A percentile compares a stretch with the other conserved stretches of the same genome.
phyloP scores from a whole-genome alignment of 1,284 basidiomycete species.

The Boletus sp. region DNA sequence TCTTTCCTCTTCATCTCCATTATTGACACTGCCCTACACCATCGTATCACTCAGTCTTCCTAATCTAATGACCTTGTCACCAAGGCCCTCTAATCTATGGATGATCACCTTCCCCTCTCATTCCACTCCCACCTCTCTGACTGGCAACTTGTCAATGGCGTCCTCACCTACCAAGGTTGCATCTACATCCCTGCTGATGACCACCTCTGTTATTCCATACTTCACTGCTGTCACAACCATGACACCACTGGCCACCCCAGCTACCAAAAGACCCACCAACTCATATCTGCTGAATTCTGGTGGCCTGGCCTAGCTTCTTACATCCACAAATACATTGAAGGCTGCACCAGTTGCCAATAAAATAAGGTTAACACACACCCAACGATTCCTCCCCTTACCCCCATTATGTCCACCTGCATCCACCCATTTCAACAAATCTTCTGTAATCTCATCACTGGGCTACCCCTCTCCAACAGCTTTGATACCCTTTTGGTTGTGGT shows the following conservation, averaged over 20 bases:
- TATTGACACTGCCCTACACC: background rate
- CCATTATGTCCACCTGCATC: fast-evolving
- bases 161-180: background rate
- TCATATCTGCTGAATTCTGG: background rate
- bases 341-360: background rate
- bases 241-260: fast-evolving
- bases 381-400: fast-evolving
- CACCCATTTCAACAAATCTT: background rate
- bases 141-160: background rate
- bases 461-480: background rate
- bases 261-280: background rate
- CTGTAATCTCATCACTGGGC: slow-evolving; percentile 18
- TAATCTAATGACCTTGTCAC: no score
- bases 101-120: background rate
- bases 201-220: background rate
- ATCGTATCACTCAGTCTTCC: no score
- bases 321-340: background rate
- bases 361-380: background rate
- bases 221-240: background rate
- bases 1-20: fast-evolving
- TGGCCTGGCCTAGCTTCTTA: background rate
- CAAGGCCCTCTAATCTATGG: background rate
- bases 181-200: background rate
- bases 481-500: slow-evolving; percentile 27
- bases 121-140: background rate